Evolutionary conservation across 371 early-diverging fungal genomes (phyloP).

Genomic region (Apophysomyces variabilis): DNA sequence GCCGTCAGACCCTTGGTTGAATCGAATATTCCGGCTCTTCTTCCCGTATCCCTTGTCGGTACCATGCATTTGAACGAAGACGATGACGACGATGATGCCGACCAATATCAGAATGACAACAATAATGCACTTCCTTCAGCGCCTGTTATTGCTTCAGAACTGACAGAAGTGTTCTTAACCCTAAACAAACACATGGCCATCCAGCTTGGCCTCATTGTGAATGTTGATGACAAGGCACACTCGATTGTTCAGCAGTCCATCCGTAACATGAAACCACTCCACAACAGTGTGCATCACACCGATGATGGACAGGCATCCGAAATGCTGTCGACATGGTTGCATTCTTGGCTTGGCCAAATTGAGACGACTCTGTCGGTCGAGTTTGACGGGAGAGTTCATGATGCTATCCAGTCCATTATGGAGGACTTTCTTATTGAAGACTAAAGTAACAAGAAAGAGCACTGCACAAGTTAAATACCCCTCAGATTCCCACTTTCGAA

Average conservation of each 20-base stretch:
- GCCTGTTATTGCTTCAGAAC: conserved; percentile 7
- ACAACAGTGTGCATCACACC: neutral
- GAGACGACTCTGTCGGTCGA: conserved; percentile 21
- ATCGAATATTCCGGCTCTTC: conserved; percentile 21
- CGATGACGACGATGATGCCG: conserved; percentile 9
- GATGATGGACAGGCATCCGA: conserved; percentile 1
- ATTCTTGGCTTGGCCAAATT: conserved; percentile 25
- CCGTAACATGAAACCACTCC: neutral
- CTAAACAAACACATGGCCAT: conserved; percentile 31
- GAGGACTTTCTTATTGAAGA: conserved; percentile 33
- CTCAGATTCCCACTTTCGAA: neutral
- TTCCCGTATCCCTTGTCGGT: conserved; percentile 11
- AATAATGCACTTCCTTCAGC: conserved; percentile 10
- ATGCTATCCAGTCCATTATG: conserved; percentile 30
- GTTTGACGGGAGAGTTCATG: conserved; percentile 34
- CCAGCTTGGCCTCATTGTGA: conserved; percentile 32
- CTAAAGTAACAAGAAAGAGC: conserved; percentile 4
- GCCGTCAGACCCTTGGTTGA: conserved; percentile 38
- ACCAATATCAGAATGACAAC: neutral
- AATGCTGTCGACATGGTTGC: conserved; percentile 24
- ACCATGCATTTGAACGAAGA: conserved; percentile 4
- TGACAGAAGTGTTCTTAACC: conserved; percentile 21
- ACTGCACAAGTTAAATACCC: neutral
- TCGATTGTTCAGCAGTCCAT: conserved; percentile 26
- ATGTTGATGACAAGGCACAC: conserved; percentile 28